A percentile compares a stretch with the other conserved stretches of the same genome.
phyloP scores from a whole-genome alignment of 2,329 filamentous ascomycete genomes.

The Colletotrichum navitas region DNA sequence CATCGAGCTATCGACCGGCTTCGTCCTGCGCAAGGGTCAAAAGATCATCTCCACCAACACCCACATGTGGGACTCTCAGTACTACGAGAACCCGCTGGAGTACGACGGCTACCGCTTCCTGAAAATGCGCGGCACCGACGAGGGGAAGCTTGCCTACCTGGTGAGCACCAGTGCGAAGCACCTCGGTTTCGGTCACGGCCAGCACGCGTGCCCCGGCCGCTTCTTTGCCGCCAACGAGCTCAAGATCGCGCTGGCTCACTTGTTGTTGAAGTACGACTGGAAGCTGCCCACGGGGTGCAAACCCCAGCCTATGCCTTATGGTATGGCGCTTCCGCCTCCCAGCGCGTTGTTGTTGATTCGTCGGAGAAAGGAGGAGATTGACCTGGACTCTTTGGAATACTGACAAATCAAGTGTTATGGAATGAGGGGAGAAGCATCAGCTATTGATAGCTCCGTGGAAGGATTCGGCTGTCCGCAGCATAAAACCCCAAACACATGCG shows the following conservation, averaged over 20 bases:
- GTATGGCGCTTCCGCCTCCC: slow-evolving; percentile 23
- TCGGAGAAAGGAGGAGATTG: slow-evolving; percentile 29
- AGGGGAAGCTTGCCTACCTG: slow-evolving; percentile 48
- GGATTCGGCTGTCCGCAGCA: neutral
- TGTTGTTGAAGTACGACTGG: slow-evolving; percentile 51
- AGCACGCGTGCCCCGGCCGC: slow-evolving; percentile 54
- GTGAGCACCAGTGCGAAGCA: slow-evolving; percentile 51
- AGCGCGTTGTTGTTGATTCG: slow-evolving; percentile 16
- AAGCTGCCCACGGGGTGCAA: slow-evolving; percentile 19
- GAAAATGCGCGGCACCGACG: slow-evolving; percentile 42
- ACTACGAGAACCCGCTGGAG: slow-evolving; percentile 42
- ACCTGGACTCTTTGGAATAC: slow-evolving; percentile 14
- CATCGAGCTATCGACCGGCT: slow-evolving; percentile 42
- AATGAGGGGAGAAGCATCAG: neutral
- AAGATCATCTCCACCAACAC: slow-evolving; percentile 40
- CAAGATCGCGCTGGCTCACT: slow-evolving; percentile 50
- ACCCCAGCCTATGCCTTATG: slow-evolving; percentile 1
- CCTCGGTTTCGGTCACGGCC: slow-evolving; percentile 52
- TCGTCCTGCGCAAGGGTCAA: slow-evolving; percentile 43
- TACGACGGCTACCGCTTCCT: slow-evolving; percentile 45
- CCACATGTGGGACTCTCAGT: slow-evolving; percentile 42
- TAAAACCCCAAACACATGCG: no score
- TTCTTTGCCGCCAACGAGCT: slow-evolving; percentile 55
- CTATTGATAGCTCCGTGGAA: no score
- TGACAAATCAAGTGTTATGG: neutral